Conservation (phyloP, 2,329 filamentous ascomycete genomes). For the Ophiostoma fasciatum region DNA sequence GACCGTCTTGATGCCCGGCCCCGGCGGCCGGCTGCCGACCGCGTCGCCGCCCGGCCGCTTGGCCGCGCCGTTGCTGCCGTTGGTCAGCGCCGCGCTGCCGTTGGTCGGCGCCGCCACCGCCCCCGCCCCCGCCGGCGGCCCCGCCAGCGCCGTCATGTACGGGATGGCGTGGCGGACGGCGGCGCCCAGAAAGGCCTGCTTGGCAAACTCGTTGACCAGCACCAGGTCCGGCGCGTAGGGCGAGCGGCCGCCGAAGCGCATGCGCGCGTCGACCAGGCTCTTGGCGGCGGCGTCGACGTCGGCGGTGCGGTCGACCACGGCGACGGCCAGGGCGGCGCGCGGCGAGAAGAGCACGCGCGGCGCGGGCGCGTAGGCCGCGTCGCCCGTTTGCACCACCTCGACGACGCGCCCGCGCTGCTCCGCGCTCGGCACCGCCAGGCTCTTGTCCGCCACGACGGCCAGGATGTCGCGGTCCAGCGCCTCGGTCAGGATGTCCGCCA, state of each 20-base stretch:
- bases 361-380: neutral
- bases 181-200: constrained; percentile 37
- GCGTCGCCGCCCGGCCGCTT: neutral
- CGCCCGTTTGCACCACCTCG: constrained; percentile 16
- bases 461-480: constrained; percentile 17
- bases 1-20: constrained; percentile 1
- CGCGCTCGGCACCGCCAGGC: too few species aligned
- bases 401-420: too few species aligned
- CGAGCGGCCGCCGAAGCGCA: constrained; percentile 39
- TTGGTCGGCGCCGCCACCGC: too few species aligned
- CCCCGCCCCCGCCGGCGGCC: too few species aligned
- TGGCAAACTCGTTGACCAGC: constrained; percentile 48
- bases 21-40: neutral
- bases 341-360: constrained; percentile 10
- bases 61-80: too few species aligned
- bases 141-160: constrained; percentile 5
- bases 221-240: constrained; percentile 48
- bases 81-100: too few species aligned
- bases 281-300: constrained; percentile 37
- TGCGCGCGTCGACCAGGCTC: constrained; percentile 36
- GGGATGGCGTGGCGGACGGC: constrained; percentile 23
- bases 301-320: constrained; percentile 46
- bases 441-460: constrained; percentile 9
- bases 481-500: constrained; percentile 12
- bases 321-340: constrained; percentile 23